A percentile compares a stretch with the other conserved stretches of the same genome.
Evolutionary conservation across 2,329 filamentous ascomycete genomes (phyloP).

Genomic region (Nannizziopsis arthrosporioides): DNA sequence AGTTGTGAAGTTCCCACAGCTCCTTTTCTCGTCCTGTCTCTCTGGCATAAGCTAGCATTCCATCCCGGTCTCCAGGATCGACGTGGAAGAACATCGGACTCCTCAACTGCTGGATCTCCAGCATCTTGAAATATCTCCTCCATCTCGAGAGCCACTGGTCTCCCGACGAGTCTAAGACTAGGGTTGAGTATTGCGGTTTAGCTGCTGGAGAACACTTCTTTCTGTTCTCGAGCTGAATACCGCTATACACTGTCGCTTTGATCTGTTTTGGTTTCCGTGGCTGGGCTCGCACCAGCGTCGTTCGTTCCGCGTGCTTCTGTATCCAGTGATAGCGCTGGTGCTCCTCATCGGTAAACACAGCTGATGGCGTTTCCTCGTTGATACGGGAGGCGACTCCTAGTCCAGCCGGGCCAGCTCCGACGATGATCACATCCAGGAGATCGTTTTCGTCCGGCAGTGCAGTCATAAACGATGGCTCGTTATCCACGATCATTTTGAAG

Average conservation of each 20-base stretch:
- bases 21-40: slow-evolving; percentile 50
- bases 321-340: slow-evolving; percentile 74
- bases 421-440: slow-evolving; percentile 52
- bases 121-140: slow-evolving; percentile 55
- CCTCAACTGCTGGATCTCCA: slow-evolving; percentile 59
- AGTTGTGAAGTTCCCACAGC: slow-evolving; percentile 57
- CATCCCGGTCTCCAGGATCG: slow-evolving; percentile 63
- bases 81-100: slow-evolving; percentile 78
- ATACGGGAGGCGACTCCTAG: slow-evolving; percentile 63
- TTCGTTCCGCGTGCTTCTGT: slow-evolving; percentile 49
- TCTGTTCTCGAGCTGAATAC: background rate
- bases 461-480: too few species aligned
- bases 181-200: slow-evolving; percentile 33
- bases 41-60: slow-evolving; percentile 57
- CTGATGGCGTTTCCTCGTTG: slow-evolving; percentile 59
- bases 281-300: slow-evolving; percentile 37
- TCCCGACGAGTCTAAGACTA: slow-evolving; percentile 56
- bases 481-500: too few species aligned
- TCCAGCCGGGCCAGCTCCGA: slow-evolving; percentile 64
- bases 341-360: slow-evolving; percentile 73
- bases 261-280: slow-evolving; percentile 22
- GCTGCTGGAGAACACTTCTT: slow-evolving; percentile 14
- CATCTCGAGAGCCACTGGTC: slow-evolving; percentile 58
- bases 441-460: background rate
- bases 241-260: slow-evolving; percentile 22